Evolutionary conservation across 1,284 basidiomycete genomes (phyloP), one percentile per base, ranked within the genome.

Genomic region (Marasmius oreades): DNA sequence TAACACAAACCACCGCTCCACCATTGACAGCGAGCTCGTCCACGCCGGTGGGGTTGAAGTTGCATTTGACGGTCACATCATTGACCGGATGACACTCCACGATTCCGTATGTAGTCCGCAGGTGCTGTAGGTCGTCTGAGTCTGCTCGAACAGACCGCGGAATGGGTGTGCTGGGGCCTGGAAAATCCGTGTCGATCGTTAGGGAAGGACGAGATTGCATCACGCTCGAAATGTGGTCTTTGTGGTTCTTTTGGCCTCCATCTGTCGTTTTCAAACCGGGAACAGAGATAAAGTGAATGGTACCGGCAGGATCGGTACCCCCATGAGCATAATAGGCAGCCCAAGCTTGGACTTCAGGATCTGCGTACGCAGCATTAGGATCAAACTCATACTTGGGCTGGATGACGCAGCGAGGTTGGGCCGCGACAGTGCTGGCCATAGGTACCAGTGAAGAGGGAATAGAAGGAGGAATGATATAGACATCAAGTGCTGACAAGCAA

Each of bases 291-390:
- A 78, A 78, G 67, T 77, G 77, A 11, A 75, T 71, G 5, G 73
- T 65, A 20, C 76, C 76, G 1, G 74, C 73, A 8, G 70, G 69
- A 55, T 77, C 76, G 7, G 63, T 71, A 7, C 76, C 76, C 22
- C 76, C 76, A 37, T 74, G 70, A 8, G 76, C 74, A 55, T 78
- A 78, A 61, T 78, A 79, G 45, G 73, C 70, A 11, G 77, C 77
- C 77, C 77, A 79, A 0, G 75, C 74, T 53, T 78, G 76, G 2
- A 72, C 76, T 59, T 77, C 76, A 43, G 71, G 68, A 58, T 80
- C 77, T 14, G 72, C 61, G 59, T 80, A 80, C 39, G 70, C 70
- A 31, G 60, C 64, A 52, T 67, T 72, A 20, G 77, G 76, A 58
- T 79, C 74, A 61, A 66, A 79, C 10, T 70, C 66, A 60, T 70